phyloP scores from a whole-genome alignment of 2,329 filamentous ascomycete species.

The Microthyrium microscopicum region DNA sequence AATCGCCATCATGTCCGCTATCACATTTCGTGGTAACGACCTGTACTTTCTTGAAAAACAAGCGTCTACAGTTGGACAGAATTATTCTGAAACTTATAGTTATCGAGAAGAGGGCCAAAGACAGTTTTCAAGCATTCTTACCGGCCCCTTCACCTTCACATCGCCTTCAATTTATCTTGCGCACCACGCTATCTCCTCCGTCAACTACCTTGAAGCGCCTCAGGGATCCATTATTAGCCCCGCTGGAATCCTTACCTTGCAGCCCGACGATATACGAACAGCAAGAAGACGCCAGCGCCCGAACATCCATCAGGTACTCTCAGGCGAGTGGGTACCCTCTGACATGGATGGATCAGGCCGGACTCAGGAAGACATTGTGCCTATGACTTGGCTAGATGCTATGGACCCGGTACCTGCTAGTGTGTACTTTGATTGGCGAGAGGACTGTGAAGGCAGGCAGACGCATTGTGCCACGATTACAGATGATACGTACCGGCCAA shows the following conservation, averaged over 20 bases:
- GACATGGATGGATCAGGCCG: background rate
- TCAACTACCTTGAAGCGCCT: background rate
- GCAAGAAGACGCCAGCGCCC: too few relatives aligned
- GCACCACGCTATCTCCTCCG: background rate
- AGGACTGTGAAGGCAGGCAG: background rate
- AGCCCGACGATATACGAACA: background rate
- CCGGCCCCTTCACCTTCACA: background rate
- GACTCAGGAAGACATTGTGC: background rate
- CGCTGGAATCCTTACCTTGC: background rate
- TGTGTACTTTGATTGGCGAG: background rate
- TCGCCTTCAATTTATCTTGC: background rate
- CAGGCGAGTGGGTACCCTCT: too few relatives aligned
- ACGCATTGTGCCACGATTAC: background rate
- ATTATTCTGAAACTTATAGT: too few relatives aligned
- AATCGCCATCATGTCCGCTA: too few relatives aligned
- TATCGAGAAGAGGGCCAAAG: too few relatives aligned
- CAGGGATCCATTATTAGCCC: background rate
- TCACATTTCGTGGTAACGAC: too few relatives aligned
- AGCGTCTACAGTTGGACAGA: too few relatives aligned
- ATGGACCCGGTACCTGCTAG: background rate
- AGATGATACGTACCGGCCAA: slow-evolving; percentile 1
- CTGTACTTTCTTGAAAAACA: too few relatives aligned
- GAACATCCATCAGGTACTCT: too few relatives aligned
- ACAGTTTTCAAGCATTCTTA: background rate
- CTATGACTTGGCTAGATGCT: background rate